These are phyloP conservation scores for Xylaria flabelliformis DNA, from an alignment of 495 filamentous ascomycete species.

Conservation along the genomic window DNA sequence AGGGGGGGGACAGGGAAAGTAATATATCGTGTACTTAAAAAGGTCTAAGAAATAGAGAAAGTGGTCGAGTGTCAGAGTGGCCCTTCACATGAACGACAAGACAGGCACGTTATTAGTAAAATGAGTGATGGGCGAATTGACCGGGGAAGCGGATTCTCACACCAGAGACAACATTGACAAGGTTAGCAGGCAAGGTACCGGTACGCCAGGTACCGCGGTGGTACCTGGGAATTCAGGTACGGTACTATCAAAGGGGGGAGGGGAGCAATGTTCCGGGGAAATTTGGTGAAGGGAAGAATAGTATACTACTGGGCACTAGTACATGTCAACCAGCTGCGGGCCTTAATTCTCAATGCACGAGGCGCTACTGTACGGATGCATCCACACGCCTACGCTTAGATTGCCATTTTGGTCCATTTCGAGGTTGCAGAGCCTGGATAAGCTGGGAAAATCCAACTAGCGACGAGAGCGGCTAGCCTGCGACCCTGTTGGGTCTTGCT, in stretches of 20 bases:
- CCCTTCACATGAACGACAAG: constrained; percentile 31
- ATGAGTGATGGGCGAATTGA: constrained; percentile 30
- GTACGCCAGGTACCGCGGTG: background rate
- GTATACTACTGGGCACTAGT: too few relatives aligned
- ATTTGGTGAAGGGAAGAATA: constrained; percentile 29
- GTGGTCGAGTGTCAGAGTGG: constrained; percentile 32
- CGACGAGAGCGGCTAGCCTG: constrained; percentile 24
- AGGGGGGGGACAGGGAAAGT: constrained; percentile 21
- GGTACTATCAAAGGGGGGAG: constrained; percentile 17
- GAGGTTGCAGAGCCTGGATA: constrained; percentile 26
- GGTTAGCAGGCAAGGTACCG: constrained; percentile 13
- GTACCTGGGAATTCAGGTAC: constrained; percentile 23
- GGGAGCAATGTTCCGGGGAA: constrained; percentile 40
- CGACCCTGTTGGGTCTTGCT: background rate
- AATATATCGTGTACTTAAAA: constrained; percentile 22
- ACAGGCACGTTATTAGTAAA: constrained; percentile 37
- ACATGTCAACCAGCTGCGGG: background rate
- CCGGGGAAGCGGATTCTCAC: constrained; percentile 29
- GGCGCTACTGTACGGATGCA: constrained; percentile 21
- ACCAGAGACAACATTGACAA: constrained; percentile 21
- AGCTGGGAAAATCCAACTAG: constrained; percentile 11
- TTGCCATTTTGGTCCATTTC: constrained; percentile 31
- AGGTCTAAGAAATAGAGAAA: constrained; percentile 24
- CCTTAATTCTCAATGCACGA: constrained; percentile 19
- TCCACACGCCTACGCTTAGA: constrained; percentile 32